Evolutionary conservation across 371 early-diverging fungal genomes (phyloP).

Genomic region (Chytridiales sp.): DNA sequence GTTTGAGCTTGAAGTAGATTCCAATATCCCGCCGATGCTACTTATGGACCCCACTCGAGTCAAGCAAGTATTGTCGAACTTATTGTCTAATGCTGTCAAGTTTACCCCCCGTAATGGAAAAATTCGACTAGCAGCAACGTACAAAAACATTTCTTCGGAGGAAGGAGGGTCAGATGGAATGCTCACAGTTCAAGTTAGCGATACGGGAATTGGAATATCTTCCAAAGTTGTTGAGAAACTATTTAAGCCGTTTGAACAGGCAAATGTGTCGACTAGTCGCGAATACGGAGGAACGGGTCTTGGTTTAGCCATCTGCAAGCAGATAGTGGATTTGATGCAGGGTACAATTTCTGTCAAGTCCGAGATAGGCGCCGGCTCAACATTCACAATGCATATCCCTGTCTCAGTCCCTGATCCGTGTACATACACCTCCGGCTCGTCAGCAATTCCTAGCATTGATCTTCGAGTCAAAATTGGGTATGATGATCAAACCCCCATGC

Average conservation of each 20-base stretch:
- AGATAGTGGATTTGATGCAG: constrained; percentile 73
- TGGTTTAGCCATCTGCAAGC: constrained; percentile 77
- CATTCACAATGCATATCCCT: constrained; percentile 14
- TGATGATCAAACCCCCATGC: no score
- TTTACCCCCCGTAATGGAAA: constrained; percentile 13
- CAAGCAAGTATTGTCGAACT: constrained; percentile 25
- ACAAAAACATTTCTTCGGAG: no score
- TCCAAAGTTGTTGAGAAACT: constrained; percentile 69
- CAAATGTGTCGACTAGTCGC: constrained; percentile 77
- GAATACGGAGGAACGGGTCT: constrained; percentile 84
- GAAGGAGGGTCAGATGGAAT: no score
- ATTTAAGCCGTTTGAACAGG: constrained; percentile 82
- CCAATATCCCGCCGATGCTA: neutral
- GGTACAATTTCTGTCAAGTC: constrained; percentile 77
- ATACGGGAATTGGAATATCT: constrained; percentile 84
- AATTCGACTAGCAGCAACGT: constrained; percentile 1
- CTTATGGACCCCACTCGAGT: constrained; percentile 7
- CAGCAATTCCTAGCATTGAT: no score
- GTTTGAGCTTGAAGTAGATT: neutral
- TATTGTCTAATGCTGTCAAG: constrained; percentile 25
- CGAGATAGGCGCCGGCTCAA: constrained; percentile 26
- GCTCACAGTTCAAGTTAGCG: no score
- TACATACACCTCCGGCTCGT: no score
- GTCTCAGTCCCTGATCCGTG: no score
- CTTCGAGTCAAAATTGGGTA: no score